Percentiles rank a stretch among this genome's conserved stretches.
Evolutionary conservation across 345 rosid genomes (phyloP).

Genomic region (Noccaea bulbosa): DNA sequence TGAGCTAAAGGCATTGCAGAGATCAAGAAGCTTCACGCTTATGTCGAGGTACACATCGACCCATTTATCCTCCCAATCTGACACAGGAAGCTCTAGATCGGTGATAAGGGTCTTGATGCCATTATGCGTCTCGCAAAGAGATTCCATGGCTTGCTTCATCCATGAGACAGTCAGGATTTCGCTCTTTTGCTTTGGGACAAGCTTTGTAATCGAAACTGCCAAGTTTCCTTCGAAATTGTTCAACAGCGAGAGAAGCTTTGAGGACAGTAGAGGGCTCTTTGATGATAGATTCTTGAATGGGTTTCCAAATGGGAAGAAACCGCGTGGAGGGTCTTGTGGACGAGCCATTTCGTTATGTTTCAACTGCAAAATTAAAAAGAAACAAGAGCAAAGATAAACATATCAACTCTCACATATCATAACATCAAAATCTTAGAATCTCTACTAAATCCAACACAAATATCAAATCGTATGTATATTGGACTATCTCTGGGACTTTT

Average conservation of each 20-base stretch:
- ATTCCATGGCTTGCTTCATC: conserved; percentile 46
- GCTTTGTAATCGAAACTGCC: conserved; percentile 30
- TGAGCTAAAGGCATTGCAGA: conserved; percentile 45
- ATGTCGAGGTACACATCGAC: conserved; percentile 46
- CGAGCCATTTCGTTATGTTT: conserved; percentile 34
- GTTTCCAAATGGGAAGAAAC: conserved; percentile 49
- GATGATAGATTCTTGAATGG: conserved; percentile 44
- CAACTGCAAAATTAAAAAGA: conserved; percentile 10
- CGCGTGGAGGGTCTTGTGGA: conserved; percentile 42
- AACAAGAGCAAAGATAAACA: conserved; percentile 6
- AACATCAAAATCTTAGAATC: background rate
- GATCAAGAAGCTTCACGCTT: conserved; percentile 46
- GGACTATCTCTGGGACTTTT: background rate
- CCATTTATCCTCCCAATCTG: conserved; percentile 49
- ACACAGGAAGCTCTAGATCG: conserved; percentile 41
- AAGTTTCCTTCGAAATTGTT: conserved; percentile 39
- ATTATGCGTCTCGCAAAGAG: conserved; percentile 41
- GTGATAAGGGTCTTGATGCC: conserved; percentile 42
- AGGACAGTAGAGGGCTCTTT: conserved; percentile 29
- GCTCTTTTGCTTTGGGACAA: conserved; percentile 41
- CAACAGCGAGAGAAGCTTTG: conserved; percentile 39
- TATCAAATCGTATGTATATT: background rate
- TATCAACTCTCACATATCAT: conserved; percentile 11
- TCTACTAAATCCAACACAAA: conserved; percentile 4
- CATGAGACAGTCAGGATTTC: conserved; percentile 44